These are phyloP conservation scores for Coffea eugenioides DNA, from an alignment of 257 asterid genomes.

Conservation along the genomic window DNA sequence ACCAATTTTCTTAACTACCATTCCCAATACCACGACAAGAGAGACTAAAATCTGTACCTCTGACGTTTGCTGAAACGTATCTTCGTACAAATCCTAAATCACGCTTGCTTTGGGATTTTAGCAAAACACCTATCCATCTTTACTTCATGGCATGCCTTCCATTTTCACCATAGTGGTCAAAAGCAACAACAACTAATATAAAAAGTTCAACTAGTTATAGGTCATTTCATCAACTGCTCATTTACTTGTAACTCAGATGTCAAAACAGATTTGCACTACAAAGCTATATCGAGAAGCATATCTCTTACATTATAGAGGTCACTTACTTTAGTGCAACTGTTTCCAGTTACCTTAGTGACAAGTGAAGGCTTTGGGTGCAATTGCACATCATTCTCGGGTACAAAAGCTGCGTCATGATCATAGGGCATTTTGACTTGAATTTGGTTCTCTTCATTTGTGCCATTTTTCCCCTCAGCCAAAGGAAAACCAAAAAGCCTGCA, in stretches of 20 bases:
- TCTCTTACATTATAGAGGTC: slow-evolving; percentile 65
- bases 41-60: neutral
- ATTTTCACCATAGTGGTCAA: neutral
- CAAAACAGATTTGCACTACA: slow-evolving; percentile 24
- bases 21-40: too few relatives aligned
- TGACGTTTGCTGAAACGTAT: neutral
- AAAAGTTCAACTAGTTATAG: neutral
- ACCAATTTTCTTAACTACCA: neutral
- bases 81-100: neutral
- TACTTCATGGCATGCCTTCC: neutral
- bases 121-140: neutral
- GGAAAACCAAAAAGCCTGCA: slow-evolving; percentile 91
- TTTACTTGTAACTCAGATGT: neutral
- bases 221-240: neutral
- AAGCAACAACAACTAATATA: neutral
- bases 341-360: slow-evolving; percentile 39
- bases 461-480: slow-evolving; percentile 54
- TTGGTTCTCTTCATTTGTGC: slow-evolving; percentile 24
- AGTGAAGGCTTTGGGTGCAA: slow-evolving; percentile 41
- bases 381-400: slow-evolving; percentile 39
- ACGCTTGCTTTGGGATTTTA: neutral
- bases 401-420: slow-evolving; percentile 25
- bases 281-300: slow-evolving; percentile 74
- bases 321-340: slow-evolving; percentile 47
- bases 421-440: slow-evolving; percentile 21